A percentile compares a stretch with the other conserved stretches of the same genome.
phyloP scores from a whole-genome alignment of 2,329 filamentous ascomycete species.

The Xylaria sp. region DNA sequence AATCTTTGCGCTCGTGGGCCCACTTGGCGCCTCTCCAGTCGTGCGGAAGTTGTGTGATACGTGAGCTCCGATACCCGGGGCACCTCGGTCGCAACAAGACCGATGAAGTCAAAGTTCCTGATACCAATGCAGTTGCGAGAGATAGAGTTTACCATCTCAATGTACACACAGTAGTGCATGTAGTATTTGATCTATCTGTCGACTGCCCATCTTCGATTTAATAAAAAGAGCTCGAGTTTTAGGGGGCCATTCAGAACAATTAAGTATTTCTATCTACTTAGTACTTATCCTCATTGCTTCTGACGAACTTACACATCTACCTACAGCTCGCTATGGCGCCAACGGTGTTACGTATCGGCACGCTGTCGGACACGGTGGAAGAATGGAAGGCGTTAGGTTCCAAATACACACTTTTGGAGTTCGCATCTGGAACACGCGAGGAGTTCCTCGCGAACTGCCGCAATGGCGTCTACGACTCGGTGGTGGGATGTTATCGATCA shows the following conservation, averaged over 20 bases:
- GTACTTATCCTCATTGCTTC: neutral
- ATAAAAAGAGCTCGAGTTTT: neutral
- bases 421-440: conserved; percentile 40
- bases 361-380: conserved; percentile 37
- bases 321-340: conserved; percentile 37
- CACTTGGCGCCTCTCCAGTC: conserved; percentile 21
- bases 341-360: conserved; percentile 45
- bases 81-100: conserved; percentile 20
- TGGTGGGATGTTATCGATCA: conserved; percentile 46
- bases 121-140: neutral
- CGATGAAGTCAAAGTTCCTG: conserved; percentile 6
- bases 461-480: conserved; percentile 42
- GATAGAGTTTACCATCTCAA: neutral
- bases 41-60: conserved; percentile 15
- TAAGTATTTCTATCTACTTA: neutral
- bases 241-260: neutral
- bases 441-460: conserved; percentile 46
- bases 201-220: neutral
- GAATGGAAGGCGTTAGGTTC: conserved; percentile 44
- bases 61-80: conserved; percentile 29
- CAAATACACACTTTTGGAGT: conserved; percentile 47
- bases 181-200: neutral
- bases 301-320: neutral
- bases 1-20: conserved; percentile 13
- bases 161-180: neutral